Evolutionary conservation across 169 alveolate species (phyloP).

Genomic region (Condylostoma magnum): DNA sequence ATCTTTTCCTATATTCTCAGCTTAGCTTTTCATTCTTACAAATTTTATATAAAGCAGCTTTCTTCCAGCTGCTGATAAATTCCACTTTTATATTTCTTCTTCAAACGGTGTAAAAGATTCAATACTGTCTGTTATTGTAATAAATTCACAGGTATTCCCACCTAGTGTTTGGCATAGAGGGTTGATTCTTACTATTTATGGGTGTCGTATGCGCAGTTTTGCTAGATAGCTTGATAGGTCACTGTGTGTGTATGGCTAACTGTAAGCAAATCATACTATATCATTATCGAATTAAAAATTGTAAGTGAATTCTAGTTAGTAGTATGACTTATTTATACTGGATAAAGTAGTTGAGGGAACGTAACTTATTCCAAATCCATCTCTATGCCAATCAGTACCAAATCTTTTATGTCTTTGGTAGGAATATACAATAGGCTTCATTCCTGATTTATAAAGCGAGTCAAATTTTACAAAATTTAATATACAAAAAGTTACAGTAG

Average conservation of each 20-base stretch:
- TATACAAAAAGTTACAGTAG: slow-evolving; percentile 57
- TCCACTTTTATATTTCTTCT: slow-evolving; percentile 29
- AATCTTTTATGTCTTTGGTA: slow-evolving; percentile 1
- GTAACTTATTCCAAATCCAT: slow-evolving; percentile 37
- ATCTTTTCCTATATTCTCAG: not conserved
- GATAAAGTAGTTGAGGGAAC: slow-evolving; percentile 57
- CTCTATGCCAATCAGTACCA: slow-evolving; percentile 2
- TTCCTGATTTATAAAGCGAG: slow-evolving; percentile 76
- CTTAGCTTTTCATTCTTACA: not conserved
- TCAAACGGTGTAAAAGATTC: slow-evolving; percentile 5
- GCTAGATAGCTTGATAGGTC: slow-evolving; percentile 45
- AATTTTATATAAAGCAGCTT: not conserved
- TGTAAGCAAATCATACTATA: slow-evolving; percentile 77
- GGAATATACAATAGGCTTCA: slow-evolving; percentile 69
- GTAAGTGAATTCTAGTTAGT: slow-evolving; percentile 71
- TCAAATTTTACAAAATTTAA: slow-evolving; percentile 70
- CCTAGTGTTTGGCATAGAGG: slow-evolving; percentile 82
- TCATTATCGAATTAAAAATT: slow-evolving; percentile 64
- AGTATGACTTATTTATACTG: slow-evolving; percentile 26
- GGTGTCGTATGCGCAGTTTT: slow-evolving; percentile 44
- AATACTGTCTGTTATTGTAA: slow-evolving; percentile 53
- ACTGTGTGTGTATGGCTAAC: slow-evolving; percentile 79
- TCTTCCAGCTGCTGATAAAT: not conserved
- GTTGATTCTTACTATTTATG: not conserved
- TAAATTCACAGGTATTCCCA: slow-evolving; percentile 79